phyloP scores from a whole-genome alignment of 2,329 filamentous ascomycete species.

The Beauveria scarabaeidicola region DNA sequence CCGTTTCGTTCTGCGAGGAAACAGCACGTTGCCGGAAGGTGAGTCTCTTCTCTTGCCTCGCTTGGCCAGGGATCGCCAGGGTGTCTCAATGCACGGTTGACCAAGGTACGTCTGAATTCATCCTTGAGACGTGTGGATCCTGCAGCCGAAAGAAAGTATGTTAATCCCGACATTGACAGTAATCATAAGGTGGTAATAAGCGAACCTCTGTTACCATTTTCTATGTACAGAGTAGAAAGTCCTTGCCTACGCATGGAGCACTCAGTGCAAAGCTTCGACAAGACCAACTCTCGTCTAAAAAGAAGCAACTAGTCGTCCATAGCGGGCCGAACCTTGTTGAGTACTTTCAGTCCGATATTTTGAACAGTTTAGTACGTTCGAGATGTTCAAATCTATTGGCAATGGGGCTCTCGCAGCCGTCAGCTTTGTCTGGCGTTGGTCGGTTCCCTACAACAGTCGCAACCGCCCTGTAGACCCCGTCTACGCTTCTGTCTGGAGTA shows the following conservation, averaged over 20 bases:
- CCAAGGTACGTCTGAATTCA: background rate
- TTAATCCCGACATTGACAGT: background rate
- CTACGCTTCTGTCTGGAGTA: slow-evolving; percentile 13
- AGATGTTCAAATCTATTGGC: background rate
- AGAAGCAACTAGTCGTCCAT: background rate
- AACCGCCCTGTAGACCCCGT: slow-evolving; percentile 13
- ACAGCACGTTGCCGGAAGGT: background rate
- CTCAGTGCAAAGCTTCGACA: background rate
- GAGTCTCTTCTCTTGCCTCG: background rate
- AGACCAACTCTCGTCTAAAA: background rate
- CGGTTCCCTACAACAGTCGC: slow-evolving; percentile 14
- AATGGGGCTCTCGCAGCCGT: background rate
- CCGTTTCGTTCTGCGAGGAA: background rate
- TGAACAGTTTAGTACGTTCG: background rate
- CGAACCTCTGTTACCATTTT: background rate
- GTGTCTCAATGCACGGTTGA: slow-evolving; percentile 1
- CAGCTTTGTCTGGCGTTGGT: slow-evolving; percentile 15
- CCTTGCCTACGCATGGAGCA: background rate
- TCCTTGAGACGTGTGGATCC: background rate
- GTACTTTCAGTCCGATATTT: background rate
- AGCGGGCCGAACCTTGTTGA: background rate
- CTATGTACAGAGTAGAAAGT: no score
- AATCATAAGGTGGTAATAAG: no score
- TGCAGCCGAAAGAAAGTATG: background rate
- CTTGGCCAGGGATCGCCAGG: background rate